A percentile compares a stretch with the other conserved stretches of the same genome.
Evolutionary conservation across 305 asterid species (phyloP).

Genomic region (Solanum hybrid): DNA sequence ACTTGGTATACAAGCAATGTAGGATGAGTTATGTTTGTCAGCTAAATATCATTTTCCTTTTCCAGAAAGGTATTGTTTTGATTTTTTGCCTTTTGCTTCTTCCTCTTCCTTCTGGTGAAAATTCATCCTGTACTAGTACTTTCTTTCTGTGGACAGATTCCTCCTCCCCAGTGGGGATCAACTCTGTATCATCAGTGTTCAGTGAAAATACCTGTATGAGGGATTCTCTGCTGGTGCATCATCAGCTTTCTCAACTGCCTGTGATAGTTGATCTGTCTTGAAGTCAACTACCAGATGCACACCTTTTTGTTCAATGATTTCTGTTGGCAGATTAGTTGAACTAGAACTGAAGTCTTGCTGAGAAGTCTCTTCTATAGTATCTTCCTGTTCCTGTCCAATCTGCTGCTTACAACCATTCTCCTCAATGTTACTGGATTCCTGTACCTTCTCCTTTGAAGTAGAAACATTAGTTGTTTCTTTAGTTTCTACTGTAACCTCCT

Average conservation of each 20-base stretch:
- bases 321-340: not conserved
- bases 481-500: not conserved
- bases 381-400: not conserved
- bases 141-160: not conserved
- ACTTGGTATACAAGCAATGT: not conserved
- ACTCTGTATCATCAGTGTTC: not conserved
- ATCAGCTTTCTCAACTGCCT: not conserved
- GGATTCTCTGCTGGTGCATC: not conserved
- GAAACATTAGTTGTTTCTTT: not conserved
- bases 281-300: not conserved
- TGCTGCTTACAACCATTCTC: not conserved
- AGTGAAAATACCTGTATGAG: not conserved
- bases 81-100: not conserved
- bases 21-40: not conserved
- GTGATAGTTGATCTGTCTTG: not conserved
- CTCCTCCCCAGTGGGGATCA: not conserved
- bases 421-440: not conserved
- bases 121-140: not conserved
- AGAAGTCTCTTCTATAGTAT: not conserved
- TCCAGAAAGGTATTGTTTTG: not conserved
- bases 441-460: not conserved
- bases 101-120: not conserved
- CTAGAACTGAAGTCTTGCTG: not conserved
- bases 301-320: not conserved
- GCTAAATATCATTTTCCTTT: not conserved